Evolutionary conservation across 129 eudicot genomes (phyloP), one percentile per base, ranked within the genome.

Genomic region (Ambrosia artemisiifolia): DNA sequence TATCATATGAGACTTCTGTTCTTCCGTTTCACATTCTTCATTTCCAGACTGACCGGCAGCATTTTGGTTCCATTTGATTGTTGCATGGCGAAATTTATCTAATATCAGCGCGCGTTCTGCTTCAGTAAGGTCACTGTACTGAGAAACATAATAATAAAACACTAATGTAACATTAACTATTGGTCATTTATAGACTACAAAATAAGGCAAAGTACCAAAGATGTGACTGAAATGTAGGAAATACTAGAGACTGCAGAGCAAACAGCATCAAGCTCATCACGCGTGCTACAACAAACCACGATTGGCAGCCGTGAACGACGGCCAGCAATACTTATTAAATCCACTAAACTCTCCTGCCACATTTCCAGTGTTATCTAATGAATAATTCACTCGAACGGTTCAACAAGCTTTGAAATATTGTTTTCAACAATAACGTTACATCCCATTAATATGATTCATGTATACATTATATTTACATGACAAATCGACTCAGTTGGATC

Each of bases 121-220:
- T 72, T 89, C 95, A n/a, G 88, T 68, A 43, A 93, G 96, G 74
- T 93, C 98, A 73, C 96, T 89, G 80, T 94, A 90, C 97, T 90
- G n/a, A n/a, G n/a, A n/a, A n/a, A n/a, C n/a, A n/a, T n/a, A n/a
- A n/a, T n/a, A n/a, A n/a, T n/a, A n/a, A n/a, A n/a, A n/a, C n/a
- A n/a, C n/a, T n/a, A n/a, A n/a, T n/a, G 88, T 24, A 24, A 24
- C 28, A 24, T 24, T 24, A 24, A 24, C 28, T 24, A 24, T 24
- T 24, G 44, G 44, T 40, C 44, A 40, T 40, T 40, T 40, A 40
- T 6, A 49, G 55, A 49, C 14, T 49, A 14, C 55, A 16, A 7
- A 11, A 35, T 13, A 11, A 2, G 34, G 70, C 16, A 63, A 35
- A 63, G 42, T 88, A 90, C 99, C 85, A 90, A 72, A 2, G 97